phyloP scores from a whole-genome alignment of 352 stramenopile genomes.

The Globisporangium orthogonon region DNA sequence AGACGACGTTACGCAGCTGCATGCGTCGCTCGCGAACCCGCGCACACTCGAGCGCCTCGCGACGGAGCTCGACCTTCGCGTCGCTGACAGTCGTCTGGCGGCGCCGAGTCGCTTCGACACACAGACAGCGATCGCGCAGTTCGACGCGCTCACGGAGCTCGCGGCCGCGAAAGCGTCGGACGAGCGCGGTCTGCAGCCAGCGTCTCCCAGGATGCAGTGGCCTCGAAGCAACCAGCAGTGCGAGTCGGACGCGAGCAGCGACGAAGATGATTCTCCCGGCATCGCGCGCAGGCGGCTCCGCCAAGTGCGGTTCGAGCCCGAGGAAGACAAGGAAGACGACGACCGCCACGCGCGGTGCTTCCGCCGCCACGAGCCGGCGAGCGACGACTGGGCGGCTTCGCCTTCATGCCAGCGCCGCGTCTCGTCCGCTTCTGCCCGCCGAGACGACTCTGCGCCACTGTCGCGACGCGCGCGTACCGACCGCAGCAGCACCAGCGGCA shows the following conservation, averaged over 20 bases:
- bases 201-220: neutral
- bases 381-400: neutral
- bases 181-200: neutral
- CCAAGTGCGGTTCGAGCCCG: neutral
- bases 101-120: neutral
- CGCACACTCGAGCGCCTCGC: neutral
- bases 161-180: neutral
- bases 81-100: neutral
- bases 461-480: too few relatives aligned
- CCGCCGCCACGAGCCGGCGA: neutral
- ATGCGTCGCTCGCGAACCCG: neutral
- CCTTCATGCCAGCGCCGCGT: neutral
- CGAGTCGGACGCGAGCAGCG: neutral
- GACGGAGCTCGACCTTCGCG: neutral
- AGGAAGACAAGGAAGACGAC: neutral
- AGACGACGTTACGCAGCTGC: constrained; percentile 15
- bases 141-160: neutral
- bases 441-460: neutral
- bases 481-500: neutral
- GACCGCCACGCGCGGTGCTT: neutral
- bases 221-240: neutral
- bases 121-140: neutral
- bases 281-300: neutral
- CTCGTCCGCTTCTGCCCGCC: neutral
- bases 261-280: neutral